Base-by-base conservation (phyloP, 2,329 filamentous ascomycete genomes). In the Rhinocladiella mackenziei region DNA sequence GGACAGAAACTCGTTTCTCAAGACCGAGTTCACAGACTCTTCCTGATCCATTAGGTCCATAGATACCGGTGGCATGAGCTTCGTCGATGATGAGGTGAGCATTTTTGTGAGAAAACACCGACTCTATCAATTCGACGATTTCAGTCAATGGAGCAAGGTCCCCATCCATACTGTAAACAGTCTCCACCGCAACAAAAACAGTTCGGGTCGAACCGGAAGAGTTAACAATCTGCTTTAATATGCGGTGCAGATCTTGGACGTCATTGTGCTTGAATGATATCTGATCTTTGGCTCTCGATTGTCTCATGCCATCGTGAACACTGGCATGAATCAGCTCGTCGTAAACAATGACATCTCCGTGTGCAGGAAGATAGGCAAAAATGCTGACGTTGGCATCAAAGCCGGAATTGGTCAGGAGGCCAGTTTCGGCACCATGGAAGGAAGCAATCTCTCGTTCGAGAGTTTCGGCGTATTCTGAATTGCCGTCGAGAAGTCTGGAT, bases 151-250 rank as follows among this genome's bases (percentile, higher is more conserved):
- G 83, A 0, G 77, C 77, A 13, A 86, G 65, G 54, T 89, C 84
- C 0, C 86, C 86, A 40, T 91, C 86, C 86, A 92, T 92, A 60
- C 84, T 89, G 62, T 92, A 91, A 0, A 88, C 69, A 0, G 75
- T 77, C 54, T 88, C 84, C 0, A 86, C 71, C 0, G 78, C 78
- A n/a, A 88, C 62, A 53, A 88, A 84, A 2, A 87, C 71, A 51
- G 77, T 81, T 19, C 44, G 33, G 11, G 20, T 42, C 1, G 35
- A 11, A 17, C 18, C 30, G 7, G 29, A 11, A 11, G 38, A 26
- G 6, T 31, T 15, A 33, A 44, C 45, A 0, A 35, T 6, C 6
- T 48, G 35, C 9, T 49, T 30, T n/a, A 76, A 50, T 2, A 65
- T 62, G 3, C 63, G 58, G 15, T 58, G 53, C 30, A 77, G 60